phyloP scores from a whole-genome alignment of 2,329 filamentous ascomycete genomes.

The Botryotinia globosa region DNA sequence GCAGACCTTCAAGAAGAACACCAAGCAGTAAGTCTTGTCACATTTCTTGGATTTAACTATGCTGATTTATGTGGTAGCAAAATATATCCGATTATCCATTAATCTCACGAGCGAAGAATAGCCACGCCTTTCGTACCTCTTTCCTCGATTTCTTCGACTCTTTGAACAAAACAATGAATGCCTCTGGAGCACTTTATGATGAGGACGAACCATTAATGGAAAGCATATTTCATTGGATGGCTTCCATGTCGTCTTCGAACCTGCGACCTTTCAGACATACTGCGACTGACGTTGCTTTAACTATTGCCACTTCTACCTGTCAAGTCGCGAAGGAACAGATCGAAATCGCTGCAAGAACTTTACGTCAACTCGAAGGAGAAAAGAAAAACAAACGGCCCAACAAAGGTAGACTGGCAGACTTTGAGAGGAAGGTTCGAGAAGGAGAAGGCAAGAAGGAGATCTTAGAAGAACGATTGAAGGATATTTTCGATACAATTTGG shows the following conservation, averaged over 20 bases:
- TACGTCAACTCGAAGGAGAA: slow-evolving; percentile 76
- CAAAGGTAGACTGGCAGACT: slow-evolving; percentile 70
- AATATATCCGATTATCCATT: slow-evolving; percentile 89
- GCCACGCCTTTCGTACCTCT: slow-evolving; percentile 72
- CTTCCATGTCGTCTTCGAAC: slow-evolving; percentile 82
- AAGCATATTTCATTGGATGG: slow-evolving; percentile 86
- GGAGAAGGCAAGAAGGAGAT: slow-evolving; percentile 49
- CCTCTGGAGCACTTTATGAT: slow-evolving; percentile 77
- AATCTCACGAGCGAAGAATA: slow-evolving; percentile 75
- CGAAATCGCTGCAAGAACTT: slow-evolving; percentile 69
- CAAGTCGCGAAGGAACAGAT: slow-evolving; percentile 68
- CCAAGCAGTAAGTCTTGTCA: slow-evolving; percentile 59
- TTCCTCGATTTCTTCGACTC: slow-evolving; percentile 77
- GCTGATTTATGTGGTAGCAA: slow-evolving; percentile 47
- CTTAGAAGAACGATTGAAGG: slow-evolving; percentile 67
- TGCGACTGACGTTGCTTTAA: slow-evolving; percentile 77
- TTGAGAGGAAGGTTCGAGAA: slow-evolving; percentile 66
- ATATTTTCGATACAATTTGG: slow-evolving; percentile 90
- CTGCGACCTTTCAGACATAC: slow-evolving; percentile 93
- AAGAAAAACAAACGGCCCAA: slow-evolving; percentile 71
- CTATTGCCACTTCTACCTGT: slow-evolving; percentile 76
- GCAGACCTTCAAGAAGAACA: slow-evolving; percentile 85
- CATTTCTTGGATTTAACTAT: not conserved
- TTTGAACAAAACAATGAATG: slow-evolving; percentile 74
- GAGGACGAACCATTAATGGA: slow-evolving; percentile 69